phyloP scores from a whole-genome alignment of 2,329 filamentous ascomycete genomes.

The Myriosclerotinia duriaeana region DNA sequence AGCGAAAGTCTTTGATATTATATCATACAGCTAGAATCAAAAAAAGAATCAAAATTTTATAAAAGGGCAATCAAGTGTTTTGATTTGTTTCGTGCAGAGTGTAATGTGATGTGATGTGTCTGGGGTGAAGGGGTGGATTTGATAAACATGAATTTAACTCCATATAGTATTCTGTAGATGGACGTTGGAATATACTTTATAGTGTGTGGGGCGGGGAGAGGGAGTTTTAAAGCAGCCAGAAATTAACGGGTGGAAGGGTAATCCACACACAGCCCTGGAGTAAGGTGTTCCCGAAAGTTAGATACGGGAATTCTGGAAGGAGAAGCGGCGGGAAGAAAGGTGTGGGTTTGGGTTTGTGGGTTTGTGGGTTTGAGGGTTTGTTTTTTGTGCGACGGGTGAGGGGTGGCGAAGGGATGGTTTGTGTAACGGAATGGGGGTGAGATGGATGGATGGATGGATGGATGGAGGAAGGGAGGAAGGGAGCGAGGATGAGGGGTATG shows the following conservation, averaged over 20 bases:
- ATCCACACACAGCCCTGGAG: neutral
- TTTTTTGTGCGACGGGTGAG: too few species aligned
- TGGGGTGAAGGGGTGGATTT: neutral
- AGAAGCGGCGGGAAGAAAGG: neutral
- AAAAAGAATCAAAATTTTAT: constrained; percentile 17
- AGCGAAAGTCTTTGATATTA: neutral
- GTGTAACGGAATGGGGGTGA: neutral
- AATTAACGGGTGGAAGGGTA: neutral
- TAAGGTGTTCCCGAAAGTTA: neutral
- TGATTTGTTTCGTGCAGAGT: too few species aligned
- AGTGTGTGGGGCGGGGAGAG: neutral
- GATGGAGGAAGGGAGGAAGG: neutral
- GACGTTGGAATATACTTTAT: constrained; percentile 2
- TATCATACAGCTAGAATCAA: constrained; percentile 13
- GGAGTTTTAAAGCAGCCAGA: neutral
- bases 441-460: neutral
- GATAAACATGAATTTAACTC: neutral
- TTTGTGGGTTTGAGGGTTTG: too few species aligned
- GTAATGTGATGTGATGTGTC: neutral
- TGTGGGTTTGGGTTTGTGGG: neutral
- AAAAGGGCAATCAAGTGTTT: neutral
- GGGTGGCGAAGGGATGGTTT: neutral
- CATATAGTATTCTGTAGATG: neutral
- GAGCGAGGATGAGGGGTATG: too few species aligned
- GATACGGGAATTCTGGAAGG: too few species aligned